Evolutionary conservation across 2,329 filamentous ascomycete species (phyloP).

Genomic region (Aspergillus jensenii): DNA sequence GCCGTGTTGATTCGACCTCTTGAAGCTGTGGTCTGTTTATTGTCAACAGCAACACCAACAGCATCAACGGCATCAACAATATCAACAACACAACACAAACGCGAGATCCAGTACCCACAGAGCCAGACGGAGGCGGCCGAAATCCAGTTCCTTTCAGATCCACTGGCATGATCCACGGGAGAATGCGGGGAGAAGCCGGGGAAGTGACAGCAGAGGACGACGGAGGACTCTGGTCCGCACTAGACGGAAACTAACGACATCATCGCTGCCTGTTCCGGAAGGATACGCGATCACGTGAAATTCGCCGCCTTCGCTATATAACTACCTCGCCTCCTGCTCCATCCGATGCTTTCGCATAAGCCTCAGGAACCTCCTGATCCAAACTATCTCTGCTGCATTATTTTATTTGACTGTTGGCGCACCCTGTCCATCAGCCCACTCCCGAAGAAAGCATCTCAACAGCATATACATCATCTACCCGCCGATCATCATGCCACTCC

Average conservation of each 20-base stretch:
- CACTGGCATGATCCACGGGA: neutral
- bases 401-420: no score
- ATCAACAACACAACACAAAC: no score
- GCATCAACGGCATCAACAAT: neutral
- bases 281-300: neutral
- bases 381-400: neutral
- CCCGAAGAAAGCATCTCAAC: no score
- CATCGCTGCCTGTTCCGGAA: neutral
- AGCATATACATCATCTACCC: neutral
- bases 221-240: conserved; percentile 18
- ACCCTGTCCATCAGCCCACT: neutral
- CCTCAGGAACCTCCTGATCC: neutral
- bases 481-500: neutral
- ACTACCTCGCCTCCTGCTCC: neutral
- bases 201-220: neutral
- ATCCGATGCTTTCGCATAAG: neutral
- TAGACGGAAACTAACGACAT: neutral
- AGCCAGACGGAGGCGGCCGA: neutral
- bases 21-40: no score
- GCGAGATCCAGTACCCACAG: no score
- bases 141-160: no score
- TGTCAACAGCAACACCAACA: no score
- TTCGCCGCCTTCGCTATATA: neutral
- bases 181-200: conserved; percentile 4
- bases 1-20: no score